phyloP scores from a whole-genome alignment of 805 yeast species.

The Yamadazyma endophytica region DNA sequence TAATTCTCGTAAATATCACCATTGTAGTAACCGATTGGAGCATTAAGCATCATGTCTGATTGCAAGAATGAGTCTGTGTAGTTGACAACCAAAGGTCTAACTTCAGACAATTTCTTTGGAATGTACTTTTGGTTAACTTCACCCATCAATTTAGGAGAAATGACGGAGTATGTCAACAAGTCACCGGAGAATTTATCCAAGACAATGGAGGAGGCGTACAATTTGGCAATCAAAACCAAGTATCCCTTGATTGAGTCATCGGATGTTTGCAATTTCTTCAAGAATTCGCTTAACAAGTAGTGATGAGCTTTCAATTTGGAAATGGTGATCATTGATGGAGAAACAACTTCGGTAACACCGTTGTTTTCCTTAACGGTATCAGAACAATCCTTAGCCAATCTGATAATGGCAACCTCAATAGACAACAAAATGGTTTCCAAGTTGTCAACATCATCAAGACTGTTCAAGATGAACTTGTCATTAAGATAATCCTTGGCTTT shows the following conservation, averaged over 20 bases:
- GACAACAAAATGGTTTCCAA: slow-evolving; percentile 30
- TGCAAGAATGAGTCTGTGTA: slow-evolving; percentile 42
- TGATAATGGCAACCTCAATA: slow-evolving; percentile 37
- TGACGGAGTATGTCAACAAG: slow-evolving; percentile 33
- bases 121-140: slow-evolving; percentile 21
- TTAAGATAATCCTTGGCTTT: slow-evolving; percentile 17
- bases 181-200: slow-evolving; percentile 33
- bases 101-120: slow-evolving; percentile 27
- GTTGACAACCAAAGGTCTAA: slow-evolving; percentile 39
- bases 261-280: slow-evolving; percentile 18
- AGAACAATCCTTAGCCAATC: slow-evolving; percentile 27
- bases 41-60: slow-evolving; percentile 40
- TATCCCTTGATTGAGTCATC: slow-evolving; percentile 21
- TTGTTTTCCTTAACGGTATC: slow-evolving; percentile 21
- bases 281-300: slow-evolving; percentile 32
- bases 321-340: slow-evolving; percentile 34
- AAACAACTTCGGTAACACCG: slow-evolving; percentile 32
- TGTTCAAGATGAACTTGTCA: slow-evolving; percentile 27
- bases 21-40: slow-evolving; percentile 39
- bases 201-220: slow-evolving; percentile 28
- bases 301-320: slow-evolving; percentile 43
- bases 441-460: slow-evolving; percentile 22
- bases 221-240: slow-evolving; percentile 28
- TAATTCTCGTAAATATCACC: slow-evolving; percentile 44
- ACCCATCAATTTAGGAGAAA: slow-evolving; percentile 25